Base-by-base conservation (phyloP, 2,329 filamentous ascomycete species). In the Apiospora aurea region DNA sequence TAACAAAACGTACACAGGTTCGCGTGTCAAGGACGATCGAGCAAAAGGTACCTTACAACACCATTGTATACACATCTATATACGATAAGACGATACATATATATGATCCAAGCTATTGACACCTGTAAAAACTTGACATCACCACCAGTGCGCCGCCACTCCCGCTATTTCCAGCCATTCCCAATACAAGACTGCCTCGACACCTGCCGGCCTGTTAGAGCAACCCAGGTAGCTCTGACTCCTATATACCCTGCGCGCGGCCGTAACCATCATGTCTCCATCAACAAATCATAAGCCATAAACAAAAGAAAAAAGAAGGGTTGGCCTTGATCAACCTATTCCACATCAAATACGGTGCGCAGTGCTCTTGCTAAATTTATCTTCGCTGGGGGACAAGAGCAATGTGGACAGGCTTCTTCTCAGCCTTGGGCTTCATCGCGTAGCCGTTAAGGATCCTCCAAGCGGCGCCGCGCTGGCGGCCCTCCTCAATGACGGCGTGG, bases 381-480 rank as follows among this genome's bases (percentile, higher is more conserved):
- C 18, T 64, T n/a, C 34, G 41, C 21, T 64, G 57, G 6, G 57
- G 57, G 57, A 49, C 67, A 67, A 73, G 46, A 24, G 41, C 64
- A 41, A 73, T 71, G 38, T 46, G 47, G 16, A 73, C 67, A 29
- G 70, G 38, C 51, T 71, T 64, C 69, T 71, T 70, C 26, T 68
- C 47, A 44, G 75, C 72, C 72, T 76, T 80, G 47, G 90, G 90
- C 85, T 93, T 93, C 79, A 87, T 86, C 29, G 90, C 88, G 79
- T 90, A 92, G 10, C 91, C 91, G 73, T 84, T 89, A 73, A 93
- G 81, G 83, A 89, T 85, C 72, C 91, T 85, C 82, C 89, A 92
- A 13, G 86, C 90, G 2, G 89, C 87, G 66, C 88, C 89, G 77
- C 85, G 86, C 69, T 82, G 81, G 67, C 90, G 84, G 1, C 90